phyloP scores from a whole-genome alignment of 257 asterid species.

The Echites panduratus region DNA sequence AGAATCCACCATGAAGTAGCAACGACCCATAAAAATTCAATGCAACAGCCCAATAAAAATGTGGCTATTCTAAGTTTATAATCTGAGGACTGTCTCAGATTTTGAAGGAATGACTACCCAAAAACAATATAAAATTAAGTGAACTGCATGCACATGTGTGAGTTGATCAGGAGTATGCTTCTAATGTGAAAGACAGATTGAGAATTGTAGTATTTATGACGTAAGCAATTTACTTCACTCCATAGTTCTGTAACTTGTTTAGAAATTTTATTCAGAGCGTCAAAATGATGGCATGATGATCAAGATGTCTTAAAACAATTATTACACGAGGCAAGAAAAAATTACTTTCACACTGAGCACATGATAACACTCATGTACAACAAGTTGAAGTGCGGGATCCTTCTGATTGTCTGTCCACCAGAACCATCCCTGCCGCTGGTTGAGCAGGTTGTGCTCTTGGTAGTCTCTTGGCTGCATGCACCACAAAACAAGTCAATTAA shows the following conservation, averaged over 20 bases:
- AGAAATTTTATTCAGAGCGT: no score
- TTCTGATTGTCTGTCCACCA: slow-evolving; percentile 64
- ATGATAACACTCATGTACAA: slow-evolving; percentile 33
- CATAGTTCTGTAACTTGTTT: background rate
- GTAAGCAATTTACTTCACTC: background rate
- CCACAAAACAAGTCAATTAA: background rate
- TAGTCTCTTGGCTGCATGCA: slow-evolving; percentile 54
- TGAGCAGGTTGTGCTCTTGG: slow-evolving; percentile 64
- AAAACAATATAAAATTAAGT: background rate
- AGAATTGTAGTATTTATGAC: background rate
- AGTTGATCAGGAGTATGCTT: background rate
- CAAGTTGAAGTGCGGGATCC: slow-evolving; percentile 57
- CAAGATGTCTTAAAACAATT: background rate
- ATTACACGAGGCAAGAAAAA: background rate
- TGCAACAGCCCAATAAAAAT: background rate
- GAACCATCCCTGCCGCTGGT: slow-evolving; percentile 72
- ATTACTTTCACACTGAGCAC: background rate
- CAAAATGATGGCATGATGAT: background rate
- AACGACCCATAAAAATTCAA: background rate
- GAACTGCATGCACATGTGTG: background rate
- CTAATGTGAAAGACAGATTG: background rate
- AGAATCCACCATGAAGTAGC: background rate
- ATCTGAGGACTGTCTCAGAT: background rate
- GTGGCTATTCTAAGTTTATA: background rate
- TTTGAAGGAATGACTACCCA: background rate